These are phyloP conservation scores for Xerocomellus amylosporus DNA, from an alignment of 768 basidiomycete genomes.

Conservation along the genomic window DNA sequence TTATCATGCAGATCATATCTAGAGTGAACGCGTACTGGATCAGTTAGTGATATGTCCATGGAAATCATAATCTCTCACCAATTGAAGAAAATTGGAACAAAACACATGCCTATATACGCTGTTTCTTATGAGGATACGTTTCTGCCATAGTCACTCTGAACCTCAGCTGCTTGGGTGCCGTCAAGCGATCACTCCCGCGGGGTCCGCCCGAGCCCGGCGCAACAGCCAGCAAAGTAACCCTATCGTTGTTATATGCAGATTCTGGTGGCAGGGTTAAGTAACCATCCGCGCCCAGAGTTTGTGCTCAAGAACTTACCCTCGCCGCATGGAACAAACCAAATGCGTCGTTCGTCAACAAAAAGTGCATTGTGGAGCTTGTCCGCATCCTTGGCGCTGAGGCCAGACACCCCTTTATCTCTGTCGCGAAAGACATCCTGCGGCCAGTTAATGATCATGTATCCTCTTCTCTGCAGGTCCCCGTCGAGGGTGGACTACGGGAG, in stretches of 20 bases:
- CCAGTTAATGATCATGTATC: neutral
- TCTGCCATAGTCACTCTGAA: conserved; percentile 8
- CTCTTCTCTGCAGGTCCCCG: too few relatives aligned
- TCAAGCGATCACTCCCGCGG: neutral
- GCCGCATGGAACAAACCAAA: too few relatives aligned
- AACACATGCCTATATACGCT: too few relatives aligned
- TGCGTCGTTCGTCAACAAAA: too few relatives aligned
- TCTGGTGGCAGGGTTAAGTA: neutral
- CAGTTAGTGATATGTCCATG: too few relatives aligned
- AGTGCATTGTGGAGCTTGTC: conserved; percentile 6
- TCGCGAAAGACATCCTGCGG: neutral
- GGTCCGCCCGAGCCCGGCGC: neutral
- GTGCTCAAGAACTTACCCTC: neutral
- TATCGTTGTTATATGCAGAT: neutral
- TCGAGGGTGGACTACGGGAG: neutral
- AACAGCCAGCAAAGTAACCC: too few relatives aligned
- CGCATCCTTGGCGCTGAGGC: conserved; percentile 1
- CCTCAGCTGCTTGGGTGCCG: neutral
- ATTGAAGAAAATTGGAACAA: too few relatives aligned
- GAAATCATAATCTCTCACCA: too few relatives aligned
- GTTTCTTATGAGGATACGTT: neutral
- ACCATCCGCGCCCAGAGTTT: too few relatives aligned
- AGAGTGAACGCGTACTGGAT: too few relatives aligned
- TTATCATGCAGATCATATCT: too few relatives aligned
- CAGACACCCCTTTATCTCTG: neutral